These are phyloP conservation scores for Taiozyma onychis DNA, from an alignment of 1,139 yeast genomes.

Conservation along the genomic window DNA sequence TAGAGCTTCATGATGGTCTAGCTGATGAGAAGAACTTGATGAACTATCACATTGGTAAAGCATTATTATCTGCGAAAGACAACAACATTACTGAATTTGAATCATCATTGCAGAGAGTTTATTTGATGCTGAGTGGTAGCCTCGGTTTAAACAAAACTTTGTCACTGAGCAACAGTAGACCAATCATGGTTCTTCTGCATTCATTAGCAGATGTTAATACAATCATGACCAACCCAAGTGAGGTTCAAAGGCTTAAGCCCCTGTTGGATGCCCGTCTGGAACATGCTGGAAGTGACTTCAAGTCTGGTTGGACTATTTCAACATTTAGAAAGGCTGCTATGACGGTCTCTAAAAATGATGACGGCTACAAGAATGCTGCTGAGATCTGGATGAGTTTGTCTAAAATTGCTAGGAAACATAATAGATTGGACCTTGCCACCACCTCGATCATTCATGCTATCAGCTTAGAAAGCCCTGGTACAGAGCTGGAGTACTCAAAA, in stretches of 20 bases:
- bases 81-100: constrained; percentile 30
- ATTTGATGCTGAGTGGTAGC: constrained; percentile 51
- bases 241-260: constrained; percentile 21
- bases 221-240: constrained; percentile 18
- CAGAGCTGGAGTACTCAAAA: constrained; percentile 77
- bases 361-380: constrained; percentile 36
- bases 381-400: constrained; percentile 58
- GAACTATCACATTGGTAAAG: constrained; percentile 61
- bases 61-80: constrained; percentile 40
- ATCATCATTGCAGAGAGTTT: constrained; percentile 44
- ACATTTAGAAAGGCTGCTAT: constrained; percentile 56
- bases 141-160: constrained; percentile 58
- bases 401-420: constrained; percentile 60
- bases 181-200: constrained; percentile 59
- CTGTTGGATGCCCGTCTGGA: constrained; percentile 31
- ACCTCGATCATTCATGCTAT: constrained; percentile 67
- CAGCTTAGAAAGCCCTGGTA: constrained; percentile 39
- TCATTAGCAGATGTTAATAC: constrained; percentile 56
- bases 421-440: constrained; percentile 70
- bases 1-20: constrained; percentile 36
- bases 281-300: constrained; percentile 57
- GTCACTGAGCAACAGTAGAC: constrained; percentile 54
- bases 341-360: constrained; percentile 32
- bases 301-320: constrained; percentile 54
- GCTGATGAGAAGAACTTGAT: constrained; percentile 53